Base-by-base conservation (phyloP, 306 rosid genomes). In the Hippophae tibetana region DNA sequence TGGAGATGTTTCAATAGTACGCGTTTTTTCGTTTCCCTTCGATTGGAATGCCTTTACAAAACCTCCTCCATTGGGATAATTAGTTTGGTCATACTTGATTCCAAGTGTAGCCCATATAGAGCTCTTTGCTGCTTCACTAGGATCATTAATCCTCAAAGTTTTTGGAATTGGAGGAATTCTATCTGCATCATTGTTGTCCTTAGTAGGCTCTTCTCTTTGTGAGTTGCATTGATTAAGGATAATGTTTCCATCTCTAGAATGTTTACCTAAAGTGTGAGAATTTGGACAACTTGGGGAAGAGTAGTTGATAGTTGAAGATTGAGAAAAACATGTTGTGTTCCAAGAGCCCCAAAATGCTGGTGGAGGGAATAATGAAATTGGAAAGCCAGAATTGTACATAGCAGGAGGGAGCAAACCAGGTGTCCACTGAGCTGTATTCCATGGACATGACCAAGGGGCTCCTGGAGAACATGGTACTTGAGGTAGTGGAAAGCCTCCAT, bases 261-360 rank as follows among this genome's bases (percentile, higher is more conserved):
- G 97, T 64, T 89, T 89, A 65, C 97, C 84, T 42, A 76, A 74
- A 13, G 73, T 63, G 13, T 76, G 59, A 52, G 81, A 71, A 42
- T 61, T 78, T 13, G 74, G 67, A 27, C 60, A 58, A 57, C 77
- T 73, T 52, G 75, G 48, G 47, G 74, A 26, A 49, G 66, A 57
- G 43, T 66, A 52, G 76, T 47, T 70, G 40, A 65, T 63, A 55
- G 77, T 66, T 12, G 76, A 79, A 42, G 78, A 75, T 53, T 68
- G 65, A 52, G 90, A 58, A 41, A 81, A 50, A 47, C 76, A 66
- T 8, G 83, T 71, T 5, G 74, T 38, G 40, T 66, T 85, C 98
- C 89, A 85, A 7, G 82, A 60, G 38, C 90, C 83, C 94, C 95
- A 83, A 47, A 67, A 80, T 43, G 84, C 47, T n/a, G 74, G 80